phyloP scores from a whole-genome alignment of 1,139 yeast species.

The Magnusiomyces fungicola region DNA sequence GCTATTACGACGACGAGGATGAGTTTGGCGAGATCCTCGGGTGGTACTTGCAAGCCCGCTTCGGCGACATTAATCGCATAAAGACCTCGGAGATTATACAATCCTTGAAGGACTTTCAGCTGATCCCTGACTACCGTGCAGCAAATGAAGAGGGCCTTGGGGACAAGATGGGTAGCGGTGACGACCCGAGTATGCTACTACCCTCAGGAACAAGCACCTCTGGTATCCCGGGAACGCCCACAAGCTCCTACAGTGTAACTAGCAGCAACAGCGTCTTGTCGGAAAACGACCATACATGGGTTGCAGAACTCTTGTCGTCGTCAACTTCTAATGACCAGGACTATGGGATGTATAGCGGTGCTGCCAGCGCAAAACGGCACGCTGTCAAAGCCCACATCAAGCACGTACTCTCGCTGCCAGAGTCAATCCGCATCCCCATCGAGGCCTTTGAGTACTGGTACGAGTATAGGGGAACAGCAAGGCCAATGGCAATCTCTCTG shows the following conservation, averaged over 20 bases:
- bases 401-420: not conserved
- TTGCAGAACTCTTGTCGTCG: not conserved
- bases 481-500: constrained; percentile 9
- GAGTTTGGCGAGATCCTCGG: constrained; percentile 1
- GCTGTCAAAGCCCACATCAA: not conserved
- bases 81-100: not conserved
- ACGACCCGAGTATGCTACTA: not conserved
- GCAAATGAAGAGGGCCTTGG: not conserved
- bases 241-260: too few species aligned
- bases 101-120: not conserved
- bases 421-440: constrained; percentile 1
- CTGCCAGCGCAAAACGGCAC: not conserved
- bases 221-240: too few species aligned
- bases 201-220: not conserved
- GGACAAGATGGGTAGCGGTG: not conserved
- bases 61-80: not conserved
- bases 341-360: too few species aligned
- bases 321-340: not conserved
- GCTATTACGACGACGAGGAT: not conserved
- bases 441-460: constrained; percentile 14
- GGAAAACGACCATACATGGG: not conserved
- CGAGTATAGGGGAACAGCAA: constrained; percentile 12
- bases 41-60: constrained; percentile 4
- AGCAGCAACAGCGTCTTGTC: not conserved
- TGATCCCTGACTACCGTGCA: not conserved